Base-by-base conservation (phyloP, 2,329 filamentous ascomycete genomes). In the Endoconidiophora polonica region DNA sequence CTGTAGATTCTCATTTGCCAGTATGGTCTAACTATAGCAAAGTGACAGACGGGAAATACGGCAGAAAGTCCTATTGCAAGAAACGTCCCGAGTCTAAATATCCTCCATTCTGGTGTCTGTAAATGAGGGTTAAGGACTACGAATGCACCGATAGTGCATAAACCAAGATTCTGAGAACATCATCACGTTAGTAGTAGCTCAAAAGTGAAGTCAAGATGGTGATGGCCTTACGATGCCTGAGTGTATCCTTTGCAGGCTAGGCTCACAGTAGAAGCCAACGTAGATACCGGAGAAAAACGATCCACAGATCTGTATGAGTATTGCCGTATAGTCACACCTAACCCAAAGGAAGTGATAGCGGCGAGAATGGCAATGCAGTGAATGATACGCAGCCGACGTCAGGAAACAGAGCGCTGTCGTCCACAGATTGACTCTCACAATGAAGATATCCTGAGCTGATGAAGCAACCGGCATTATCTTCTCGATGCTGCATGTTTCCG, bases 231-330 rank as follows among this genome's bases (percentile, higher is more conserved):
- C 63, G 60, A 64, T 62, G 10, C 54, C 52, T 57, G 61, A 66
- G 53, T 68, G 66, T 1, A 59, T 45, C 22, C 51, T 58, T 41
- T 61, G 59, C 40, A 64, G 52, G 5, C 39, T 24, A n/a, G 57
- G 56, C 52, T 65, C 63, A 52, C 63, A 67, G 50, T 63, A 67
- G 50, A 68, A 68, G 5, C 59, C 58, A 37, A 66, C 58, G 49
- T 67, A 67, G n/a, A 67, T 56, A 2, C 63, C 64, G 5, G 63
- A 62, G 24, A 66, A 54, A 44, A 68, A 66, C 33, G 58, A 60
- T 1, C 64, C 65, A 16, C 66, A 47, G 29, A 62, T 68, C 41
- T 65, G 57, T 9, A 64, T 46, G 16, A 66, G 54, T 45, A 68
- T 68, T 16, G 61, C 63, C 2, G 60, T 54, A 51, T 63, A 66